These are phyloP conservation scores for Fusarium sp. DNA, from an alignment of 2,329 filamentous ascomycete genomes.

Conservation along the genomic window DNA sequence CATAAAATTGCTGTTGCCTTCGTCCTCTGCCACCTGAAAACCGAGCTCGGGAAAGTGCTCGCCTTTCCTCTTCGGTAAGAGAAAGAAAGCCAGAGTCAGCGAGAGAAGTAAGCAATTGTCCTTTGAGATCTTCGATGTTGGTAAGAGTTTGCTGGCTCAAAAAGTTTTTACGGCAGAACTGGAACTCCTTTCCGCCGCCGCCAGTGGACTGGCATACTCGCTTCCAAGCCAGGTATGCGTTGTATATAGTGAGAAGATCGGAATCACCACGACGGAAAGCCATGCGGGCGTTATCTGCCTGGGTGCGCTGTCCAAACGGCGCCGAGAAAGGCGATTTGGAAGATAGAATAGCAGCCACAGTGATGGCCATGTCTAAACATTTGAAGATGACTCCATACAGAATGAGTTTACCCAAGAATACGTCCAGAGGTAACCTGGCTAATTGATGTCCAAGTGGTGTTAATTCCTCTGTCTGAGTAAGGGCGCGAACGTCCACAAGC, in stretches of 20 bases:
- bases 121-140: slow-evolving; percentile 96
- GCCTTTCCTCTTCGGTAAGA: slow-evolving; percentile 79
- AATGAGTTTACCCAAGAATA: slow-evolving; percentile 94
- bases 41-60: slow-evolving; percentile 75
- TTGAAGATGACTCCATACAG: slow-evolving; percentile 88
- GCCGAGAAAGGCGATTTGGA: slow-evolving; percentile 95
- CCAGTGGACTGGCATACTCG: slow-evolving; percentile 77
- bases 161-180: slow-evolving; percentile 96
- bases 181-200: slow-evolving; percentile 77
- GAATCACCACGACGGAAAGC: slow-evolving; percentile 89
- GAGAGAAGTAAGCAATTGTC: slow-evolving; percentile 86
- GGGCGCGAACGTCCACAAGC: slow-evolving; percentile 89
- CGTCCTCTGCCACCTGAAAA: slow-evolving; percentile 65
- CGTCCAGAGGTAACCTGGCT: slow-evolving; percentile 89
- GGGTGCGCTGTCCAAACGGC: slow-evolving; percentile 83
- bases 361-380: slow-evolving; percentile 91
- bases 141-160: slow-evolving; percentile 87
- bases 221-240: slow-evolving; percentile 92
- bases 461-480: slow-evolving; percentile 84
- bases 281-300: slow-evolving; percentile 83
- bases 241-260: slow-evolving; percentile 92
- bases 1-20: slow-evolving; percentile 80
- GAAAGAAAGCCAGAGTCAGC: slow-evolving; percentile 87
- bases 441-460: slow-evolving; percentile 89
- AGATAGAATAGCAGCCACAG: slow-evolving; percentile 91